Evolutionary conservation across 1,284 basidiomycete species (phyloP).

Genomic region (Wolfiporia cocos): DNA sequence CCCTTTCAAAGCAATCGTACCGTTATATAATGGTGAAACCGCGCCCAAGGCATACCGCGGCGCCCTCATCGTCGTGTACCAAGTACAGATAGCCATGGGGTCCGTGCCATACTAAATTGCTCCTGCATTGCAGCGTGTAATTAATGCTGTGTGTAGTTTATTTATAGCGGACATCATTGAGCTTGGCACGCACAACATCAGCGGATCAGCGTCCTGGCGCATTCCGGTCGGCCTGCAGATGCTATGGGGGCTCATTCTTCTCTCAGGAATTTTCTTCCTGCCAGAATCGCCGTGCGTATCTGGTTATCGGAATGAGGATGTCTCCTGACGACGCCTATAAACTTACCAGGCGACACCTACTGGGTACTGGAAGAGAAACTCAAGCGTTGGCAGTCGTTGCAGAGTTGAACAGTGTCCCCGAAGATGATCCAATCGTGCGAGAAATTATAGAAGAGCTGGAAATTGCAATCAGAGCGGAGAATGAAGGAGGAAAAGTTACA

Average conservation of each 20-base stretch:
- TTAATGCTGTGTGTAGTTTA: slow-evolving; percentile 34
- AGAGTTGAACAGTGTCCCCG: slow-evolving; percentile 53
- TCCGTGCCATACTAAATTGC: too few relatives aligned
- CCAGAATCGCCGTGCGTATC: slow-evolving; percentile 71
- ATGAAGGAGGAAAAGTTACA: slow-evolving; percentile 72
- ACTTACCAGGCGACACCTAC: slow-evolving; percentile 49
- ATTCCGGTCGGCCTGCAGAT: slow-evolving; percentile 65
- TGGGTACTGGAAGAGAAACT: slow-evolving; percentile 43
- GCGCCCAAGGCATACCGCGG: slow-evolving; percentile 74
- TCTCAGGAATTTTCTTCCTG: slow-evolving; percentile 68
- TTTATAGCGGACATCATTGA: slow-evolving; percentile 74
- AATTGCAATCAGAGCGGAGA: slow-evolving; percentile 61
- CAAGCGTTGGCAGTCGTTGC: slow-evolving; percentile 62
- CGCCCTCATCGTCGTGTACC: slow-evolving; percentile 68
- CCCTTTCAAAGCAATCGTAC: slow-evolving; percentile 54
- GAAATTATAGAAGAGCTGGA: slow-evolving; percentile 68
- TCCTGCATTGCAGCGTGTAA: not conserved
- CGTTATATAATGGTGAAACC: slow-evolving; percentile 78
- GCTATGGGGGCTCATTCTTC: slow-evolving; percentile 59
- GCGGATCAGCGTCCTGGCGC: slow-evolving; percentile 63
- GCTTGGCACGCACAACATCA: slow-evolving; percentile 57
- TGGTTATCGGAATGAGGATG: not conserved
- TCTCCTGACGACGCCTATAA: not conserved
- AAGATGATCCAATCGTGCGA: slow-evolving; percentile 57
- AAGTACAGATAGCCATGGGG: slow-evolving; percentile 61